Evolutionary conservation across 345 rosid species (phyloP), one percentile per base, ranked within the genome.

Genomic region (Carallia pectinifolia): DNA sequence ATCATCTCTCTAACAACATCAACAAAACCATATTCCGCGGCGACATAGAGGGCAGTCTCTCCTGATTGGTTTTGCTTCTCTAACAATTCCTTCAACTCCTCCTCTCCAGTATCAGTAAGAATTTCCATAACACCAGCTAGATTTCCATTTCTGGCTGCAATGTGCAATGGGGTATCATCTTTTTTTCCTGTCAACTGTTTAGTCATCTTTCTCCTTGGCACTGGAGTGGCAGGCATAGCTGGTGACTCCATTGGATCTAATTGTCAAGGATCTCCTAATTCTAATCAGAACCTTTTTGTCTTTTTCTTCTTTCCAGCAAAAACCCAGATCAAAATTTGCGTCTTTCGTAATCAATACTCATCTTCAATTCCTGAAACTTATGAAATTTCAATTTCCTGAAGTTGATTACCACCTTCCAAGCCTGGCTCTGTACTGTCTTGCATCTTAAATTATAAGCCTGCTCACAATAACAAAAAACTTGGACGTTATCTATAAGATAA

Each of bases 31-130:
- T 84, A 88, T 70, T 95, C 99, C 0, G 96, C 89, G 0, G 97
- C 97, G 37, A 90, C 97, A 62, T 95, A 95, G n/a, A 95, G 90
- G 53, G 89, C 96, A 7, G 99, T 90, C 66, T 95, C 99, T 1
- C 97, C 97, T 3, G 99, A 81, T 60, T 85, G 93, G 77, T 95
- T 95, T 78, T 90, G 96, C 80, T 86, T 92, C 61, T 74, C 83
- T 66, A 92, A 68, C 70, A 90, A 58, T 61, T 75, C 81, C 61
- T 78, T 81, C 71, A 87, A 73, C 38, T 86, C 86, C n/a, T 68
- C 72, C 67, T 82, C 91, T 44, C 47, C 80, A 1, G 79, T 79
- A 7, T 50, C 44, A 0, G 84, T 71, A 3, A 95, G 75, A 64
- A 89, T 86, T 55, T 90, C 88, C 52, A 55, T 75, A 31, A 87